phyloP scores from a whole-genome alignment of 345 rosid species.

The Trapa bicornis region DNA sequence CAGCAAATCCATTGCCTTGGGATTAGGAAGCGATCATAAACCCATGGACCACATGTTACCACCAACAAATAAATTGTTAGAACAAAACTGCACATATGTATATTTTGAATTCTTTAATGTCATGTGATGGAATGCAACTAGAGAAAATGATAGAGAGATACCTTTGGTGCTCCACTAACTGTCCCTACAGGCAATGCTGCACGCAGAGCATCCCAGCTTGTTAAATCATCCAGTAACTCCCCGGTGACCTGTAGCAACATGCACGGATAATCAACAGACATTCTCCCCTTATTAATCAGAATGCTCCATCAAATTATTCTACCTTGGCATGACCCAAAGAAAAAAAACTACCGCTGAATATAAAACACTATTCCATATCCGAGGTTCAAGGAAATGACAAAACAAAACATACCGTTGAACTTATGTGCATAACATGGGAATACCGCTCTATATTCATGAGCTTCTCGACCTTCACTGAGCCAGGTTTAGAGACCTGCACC shows the following conservation, averaged over 20 bases:
- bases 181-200: slow-evolving; percentile 93
- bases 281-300: background rate
- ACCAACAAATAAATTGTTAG: background rate
- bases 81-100: background rate
- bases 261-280: background rate
- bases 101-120: background rate
- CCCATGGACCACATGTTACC: background rate
- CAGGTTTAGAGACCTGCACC: slow-evolving; percentile 27
- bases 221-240: slow-evolving; percentile 58
- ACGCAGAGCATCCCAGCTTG: slow-evolving; percentile 87
- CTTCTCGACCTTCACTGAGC: slow-evolving; percentile 85
- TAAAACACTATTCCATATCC: background rate
- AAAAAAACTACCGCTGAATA: background rate
- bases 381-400: background rate
- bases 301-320: background rate
- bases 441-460: slow-evolving; percentile 81
- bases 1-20: background rate
- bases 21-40: background rate
- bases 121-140: background rate
- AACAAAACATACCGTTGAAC: slow-evolving; percentile 60
- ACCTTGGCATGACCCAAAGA: too few species aligned
- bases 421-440: slow-evolving; percentile 97
- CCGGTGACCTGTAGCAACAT: slow-evolving; percentile 52
- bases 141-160: slow-evolving; percentile 10
- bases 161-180: slow-evolving; percentile 98